A percentile compares a stretch with the other conserved stretches of the same genome.
Conservation (phyloP, 2,329 filamentous ascomycete genomes). For the Colletotrichum sp. region DNA sequence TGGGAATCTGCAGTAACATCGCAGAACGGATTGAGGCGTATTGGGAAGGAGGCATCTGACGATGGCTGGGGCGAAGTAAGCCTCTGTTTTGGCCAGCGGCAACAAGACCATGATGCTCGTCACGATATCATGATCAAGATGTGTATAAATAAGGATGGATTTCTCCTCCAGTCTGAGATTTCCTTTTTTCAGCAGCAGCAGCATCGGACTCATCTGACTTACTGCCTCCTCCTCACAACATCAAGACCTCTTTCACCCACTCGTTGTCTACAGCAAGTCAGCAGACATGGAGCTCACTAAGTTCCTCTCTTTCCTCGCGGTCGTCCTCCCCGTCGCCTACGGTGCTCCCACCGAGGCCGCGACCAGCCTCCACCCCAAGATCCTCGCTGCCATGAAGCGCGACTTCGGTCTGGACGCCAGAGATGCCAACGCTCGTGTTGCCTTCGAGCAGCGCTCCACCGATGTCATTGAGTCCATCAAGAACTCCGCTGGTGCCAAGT, state of each 20-base stretch:
- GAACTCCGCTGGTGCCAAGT: slow-evolving; percentile 34
- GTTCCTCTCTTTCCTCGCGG: slow-evolving; percentile 41
- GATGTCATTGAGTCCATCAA: slow-evolving; percentile 40
- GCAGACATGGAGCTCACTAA: slow-evolving; percentile 39
- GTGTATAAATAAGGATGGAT: background rate
- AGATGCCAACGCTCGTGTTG: slow-evolving; percentile 41
- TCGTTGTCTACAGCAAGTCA: slow-evolving; percentile 26
- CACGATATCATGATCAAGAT: background rate
- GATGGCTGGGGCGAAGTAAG: background rate
- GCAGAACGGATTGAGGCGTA: background rate
- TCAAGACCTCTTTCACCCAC: background rate
- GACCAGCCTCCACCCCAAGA: slow-evolving; percentile 41
- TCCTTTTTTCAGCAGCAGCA: background rate
- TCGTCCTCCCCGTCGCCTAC: slow-evolving; percentile 42
- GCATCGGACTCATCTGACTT: background rate
- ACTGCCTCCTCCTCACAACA: background rate
- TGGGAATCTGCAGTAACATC: background rate
- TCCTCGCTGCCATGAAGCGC: slow-evolving; percentile 47
- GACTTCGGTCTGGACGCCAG: slow-evolving; percentile 42
- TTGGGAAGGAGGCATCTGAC: slow-evolving; percentile 12
- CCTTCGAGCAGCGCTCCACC: slow-evolving; percentile 37
- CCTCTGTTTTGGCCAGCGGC: background rate
- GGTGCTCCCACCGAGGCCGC: slow-evolving; percentile 40
- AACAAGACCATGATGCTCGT: background rate
- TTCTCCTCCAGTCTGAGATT: background rate